These are phyloP conservation scores for Trametes gibbosa DNA, from an alignment of 768 basidiomycete genomes.

Conservation along the genomic window DNA sequence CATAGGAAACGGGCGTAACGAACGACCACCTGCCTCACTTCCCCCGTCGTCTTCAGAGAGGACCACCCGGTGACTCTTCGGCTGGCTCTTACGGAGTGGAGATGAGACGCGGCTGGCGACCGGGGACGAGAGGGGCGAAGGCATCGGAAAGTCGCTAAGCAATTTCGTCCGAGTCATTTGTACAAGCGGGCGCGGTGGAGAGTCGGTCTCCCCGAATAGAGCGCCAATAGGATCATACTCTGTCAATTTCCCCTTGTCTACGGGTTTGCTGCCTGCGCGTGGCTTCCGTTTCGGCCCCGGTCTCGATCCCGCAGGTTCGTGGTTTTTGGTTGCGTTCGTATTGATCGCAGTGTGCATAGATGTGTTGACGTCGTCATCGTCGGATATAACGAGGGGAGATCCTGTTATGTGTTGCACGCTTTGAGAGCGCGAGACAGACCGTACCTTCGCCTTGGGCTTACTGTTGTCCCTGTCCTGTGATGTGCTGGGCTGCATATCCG, in stretches of 20 bases:
- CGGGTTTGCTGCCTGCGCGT: background rate
- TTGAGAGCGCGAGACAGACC: background rate
- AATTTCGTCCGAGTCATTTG: background rate
- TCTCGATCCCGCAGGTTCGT: no score
- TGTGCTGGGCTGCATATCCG: background rate
- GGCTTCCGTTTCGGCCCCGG: background rate
- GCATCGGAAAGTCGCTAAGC: slow-evolving; percentile 6
- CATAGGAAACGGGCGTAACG: slow-evolving; percentile 47
- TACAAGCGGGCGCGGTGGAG: slow-evolving; percentile 1
- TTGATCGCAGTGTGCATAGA: no score
- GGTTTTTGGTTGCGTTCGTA: no score
- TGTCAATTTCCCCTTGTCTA: background rate
- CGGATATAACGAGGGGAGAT: background rate
- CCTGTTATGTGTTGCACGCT: background rate
- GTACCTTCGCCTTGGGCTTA: background rate
- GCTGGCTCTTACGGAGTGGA: slow-evolving; percentile 1
- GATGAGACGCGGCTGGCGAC: background rate
- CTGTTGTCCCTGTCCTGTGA: background rate
- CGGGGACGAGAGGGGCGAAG: slow-evolving; percentile 15
- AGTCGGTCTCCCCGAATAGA: background rate
- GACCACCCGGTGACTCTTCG: background rate
- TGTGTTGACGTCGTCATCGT: no score
- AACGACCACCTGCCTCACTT: background rate
- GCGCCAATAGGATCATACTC: slow-evolving; percentile 3
- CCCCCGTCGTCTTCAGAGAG: slow-evolving; percentile 12